A percentile compares a stretch with the other conserved stretches of the same genome.
Evolutionary conservation across 768 basidiomycete genomes (phyloP).

Genomic region (Cyclocybe cylindracea): DNA sequence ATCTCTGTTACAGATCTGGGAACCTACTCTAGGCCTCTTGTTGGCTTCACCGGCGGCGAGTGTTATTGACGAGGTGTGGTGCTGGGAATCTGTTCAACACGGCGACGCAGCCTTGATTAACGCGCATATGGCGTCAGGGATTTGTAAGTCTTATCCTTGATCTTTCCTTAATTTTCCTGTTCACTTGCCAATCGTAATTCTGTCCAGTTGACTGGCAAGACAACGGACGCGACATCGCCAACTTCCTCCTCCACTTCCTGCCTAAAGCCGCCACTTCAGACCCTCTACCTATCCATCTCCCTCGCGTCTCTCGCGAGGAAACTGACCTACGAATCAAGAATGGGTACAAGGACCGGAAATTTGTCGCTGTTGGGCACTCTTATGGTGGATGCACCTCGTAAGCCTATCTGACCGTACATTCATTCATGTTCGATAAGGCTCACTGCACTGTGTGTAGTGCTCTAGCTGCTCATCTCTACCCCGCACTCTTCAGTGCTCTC

Average conservation of each 20-base stretch:
- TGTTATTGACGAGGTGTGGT: conserved; percentile 71
- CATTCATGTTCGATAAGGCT: neutral
- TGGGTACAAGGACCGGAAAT: conserved; percentile 52
- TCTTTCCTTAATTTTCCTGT: neutral
- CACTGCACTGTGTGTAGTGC: conserved; percentile 36
- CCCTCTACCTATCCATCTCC: conserved; percentile 53
- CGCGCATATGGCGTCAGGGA: conserved; percentile 46
- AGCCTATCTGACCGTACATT: conserved; percentile 27
- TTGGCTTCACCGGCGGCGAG: conserved; percentile 41
- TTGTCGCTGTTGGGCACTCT: conserved; percentile 81
- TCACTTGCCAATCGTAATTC: neutral
- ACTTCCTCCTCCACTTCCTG: conserved; percentile 71
- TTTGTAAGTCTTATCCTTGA: conserved; percentile 46
- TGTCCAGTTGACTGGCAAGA: conserved; percentile 75
- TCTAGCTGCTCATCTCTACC: conserved; percentile 65
- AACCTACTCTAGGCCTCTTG: conserved; percentile 62
- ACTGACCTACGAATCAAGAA: conserved; percentile 39
- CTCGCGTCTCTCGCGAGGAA: conserved; percentile 45
- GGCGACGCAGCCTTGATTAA: conserved; percentile 86
- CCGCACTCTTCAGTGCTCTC: conserved; percentile 69
- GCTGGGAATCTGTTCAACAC: conserved; percentile 82
- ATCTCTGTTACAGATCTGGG: conserved; percentile 63
- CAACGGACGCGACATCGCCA: conserved; percentile 73
- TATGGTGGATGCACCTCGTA: conserved; percentile 80
- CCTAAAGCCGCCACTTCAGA: conserved; percentile 40